These are phyloP conservation scores for Lachnellula cervina DNA, from an alignment of 2,329 filamentous ascomycete species.

Conservation along the genomic window DNA sequence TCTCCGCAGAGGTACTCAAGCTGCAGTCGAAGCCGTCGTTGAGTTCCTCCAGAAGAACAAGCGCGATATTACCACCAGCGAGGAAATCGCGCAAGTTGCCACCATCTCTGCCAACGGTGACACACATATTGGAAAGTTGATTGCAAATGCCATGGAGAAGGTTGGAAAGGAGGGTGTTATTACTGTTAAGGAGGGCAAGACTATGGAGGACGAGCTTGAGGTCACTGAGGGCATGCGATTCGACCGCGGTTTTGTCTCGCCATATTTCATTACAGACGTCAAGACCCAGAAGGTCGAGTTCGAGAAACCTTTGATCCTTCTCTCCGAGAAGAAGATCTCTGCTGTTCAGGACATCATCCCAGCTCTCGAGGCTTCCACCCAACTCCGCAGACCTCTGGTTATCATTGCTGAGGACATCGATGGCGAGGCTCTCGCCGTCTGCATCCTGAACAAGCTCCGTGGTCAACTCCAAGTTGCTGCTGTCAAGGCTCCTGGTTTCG, in stretches of 20 bases:
- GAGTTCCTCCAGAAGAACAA: constrained; percentile 94
- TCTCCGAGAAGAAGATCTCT: constrained; percentile 99
- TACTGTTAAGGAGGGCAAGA: constrained; percentile 99
- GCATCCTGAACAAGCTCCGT: constrained; percentile 99
- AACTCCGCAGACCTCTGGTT: constrained; percentile 88
- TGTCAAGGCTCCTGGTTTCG: constrained; percentile 98
- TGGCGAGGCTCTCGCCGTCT: constrained; percentile 95
- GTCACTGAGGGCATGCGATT: constrained; percentile 99
- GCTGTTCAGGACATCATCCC: constrained; percentile 98
- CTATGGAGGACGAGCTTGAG: constrained; percentile 93
- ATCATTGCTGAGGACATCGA: constrained; percentile 99
- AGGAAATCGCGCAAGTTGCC: constrained; percentile 95
- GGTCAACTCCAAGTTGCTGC: constrained; percentile 97
- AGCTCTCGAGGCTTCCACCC: constrained; percentile 93
- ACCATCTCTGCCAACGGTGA: constrained; percentile 98
- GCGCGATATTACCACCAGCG: constrained; percentile 95
- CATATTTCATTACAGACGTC: constrained; percentile 99
- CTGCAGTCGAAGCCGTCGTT: constrained; percentile 90
- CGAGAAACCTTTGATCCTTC: constrained; percentile 96
- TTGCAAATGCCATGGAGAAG: constrained; percentile 99
- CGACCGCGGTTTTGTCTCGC: constrained; percentile 96
- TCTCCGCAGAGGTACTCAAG: constrained; percentile 92
- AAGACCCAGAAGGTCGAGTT: constrained; percentile 99
- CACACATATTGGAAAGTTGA: constrained; percentile 87
- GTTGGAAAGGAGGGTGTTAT: constrained; percentile 99